Evolutionary conservation across 2,329 filamentous ascomycete genomes (phyloP).

Genomic region (Geoglossum cookeanum): DNA sequence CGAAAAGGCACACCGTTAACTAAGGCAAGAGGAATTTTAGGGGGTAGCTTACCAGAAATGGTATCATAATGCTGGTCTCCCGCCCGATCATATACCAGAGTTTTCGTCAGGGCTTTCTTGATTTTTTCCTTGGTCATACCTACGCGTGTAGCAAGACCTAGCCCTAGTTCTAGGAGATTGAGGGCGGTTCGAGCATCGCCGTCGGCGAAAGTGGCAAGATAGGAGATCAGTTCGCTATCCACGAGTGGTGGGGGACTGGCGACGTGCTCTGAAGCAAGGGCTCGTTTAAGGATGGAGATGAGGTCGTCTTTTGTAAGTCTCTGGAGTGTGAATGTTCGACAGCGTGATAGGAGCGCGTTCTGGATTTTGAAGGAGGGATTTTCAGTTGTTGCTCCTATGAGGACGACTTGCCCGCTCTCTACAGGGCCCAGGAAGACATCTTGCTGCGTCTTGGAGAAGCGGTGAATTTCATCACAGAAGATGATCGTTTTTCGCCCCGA

Average conservation of each 20-base stretch:
- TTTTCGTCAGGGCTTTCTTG: slow-evolving; percentile 72
- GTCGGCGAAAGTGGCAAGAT: slow-evolving; percentile 72
- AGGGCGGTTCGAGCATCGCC: slow-evolving; percentile 86
- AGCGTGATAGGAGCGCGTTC: slow-evolving; percentile 69
- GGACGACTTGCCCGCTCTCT: slow-evolving; percentile 71
- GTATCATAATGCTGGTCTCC: slow-evolving; percentile 97
- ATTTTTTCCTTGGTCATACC: slow-evolving; percentile 55
- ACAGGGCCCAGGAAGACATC: slow-evolving; percentile 89
- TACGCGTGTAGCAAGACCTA: slow-evolving; percentile 49
- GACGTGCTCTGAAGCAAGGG: slow-evolving; percentile 42
- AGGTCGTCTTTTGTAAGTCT: slow-evolving; percentile 58
- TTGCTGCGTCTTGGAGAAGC: slow-evolving; percentile 82
- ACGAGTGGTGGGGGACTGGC: slow-evolving; percentile 35
- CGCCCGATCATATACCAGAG: slow-evolving; percentile 81
- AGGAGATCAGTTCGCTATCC: slow-evolving; percentile 56
- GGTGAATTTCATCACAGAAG: slow-evolving; percentile 93
- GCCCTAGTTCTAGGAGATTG: slow-evolving; percentile 76
- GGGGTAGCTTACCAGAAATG: slow-evolving; percentile 38
- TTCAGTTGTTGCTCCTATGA: slow-evolving; percentile 92
- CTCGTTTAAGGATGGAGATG: slow-evolving; percentile 54
- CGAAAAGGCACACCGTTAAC: not conserved
- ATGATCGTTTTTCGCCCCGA: slow-evolving; percentile 86
- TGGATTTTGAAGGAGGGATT: slow-evolving; percentile 93
- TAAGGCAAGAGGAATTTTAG: not conserved
- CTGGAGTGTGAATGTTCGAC: slow-evolving; percentile 71